A percentile compares a stretch with the other conserved stretches of the same genome.
Evolutionary conservation across 2,329 filamentous ascomycete genomes (phyloP).

Genomic region (Neofusicoccum umdonicola): DNA sequence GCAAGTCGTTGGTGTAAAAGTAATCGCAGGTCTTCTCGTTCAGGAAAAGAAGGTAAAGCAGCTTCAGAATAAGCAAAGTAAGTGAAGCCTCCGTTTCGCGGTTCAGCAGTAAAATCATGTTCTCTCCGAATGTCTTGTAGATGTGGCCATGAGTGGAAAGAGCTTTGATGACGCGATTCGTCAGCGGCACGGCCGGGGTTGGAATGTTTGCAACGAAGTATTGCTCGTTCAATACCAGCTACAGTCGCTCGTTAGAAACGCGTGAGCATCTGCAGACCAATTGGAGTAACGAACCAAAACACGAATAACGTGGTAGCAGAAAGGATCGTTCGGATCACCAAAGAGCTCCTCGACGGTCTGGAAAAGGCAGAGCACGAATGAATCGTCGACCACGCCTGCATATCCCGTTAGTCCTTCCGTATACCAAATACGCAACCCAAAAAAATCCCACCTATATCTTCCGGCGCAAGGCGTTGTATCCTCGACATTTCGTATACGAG

Average conservation of each 20-base stretch:
- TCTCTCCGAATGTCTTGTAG: constrained; percentile 96
- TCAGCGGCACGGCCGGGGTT: constrained; percentile 55
- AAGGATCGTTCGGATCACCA: constrained; percentile 85
- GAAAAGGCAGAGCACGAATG: constrained; percentile 80
- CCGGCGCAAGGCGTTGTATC: constrained; percentile 74
- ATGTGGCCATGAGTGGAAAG: constrained; percentile 75
- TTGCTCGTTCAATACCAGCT: constrained; percentile 96
- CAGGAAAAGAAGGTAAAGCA: constrained; percentile 92
- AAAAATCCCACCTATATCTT: constrained; percentile 67
- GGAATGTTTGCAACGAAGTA: constrained; percentile 77
- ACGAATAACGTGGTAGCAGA: constrained; percentile 91
- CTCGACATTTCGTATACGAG: constrained; percentile 95
- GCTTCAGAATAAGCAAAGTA: constrained; percentile 93
- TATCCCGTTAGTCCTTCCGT: constrained; percentile 18
- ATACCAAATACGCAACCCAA: no score
- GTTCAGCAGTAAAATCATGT: constrained; percentile 91
- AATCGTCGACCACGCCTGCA: constrained; percentile 61
- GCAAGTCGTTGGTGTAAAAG: constrained; percentile 96
- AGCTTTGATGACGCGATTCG: constrained; percentile 91
- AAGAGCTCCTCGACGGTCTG: constrained; percentile 84
- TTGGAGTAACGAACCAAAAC: constrained; percentile 65
- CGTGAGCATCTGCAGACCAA: constrained; percentile 18
- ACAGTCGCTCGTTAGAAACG: constrained; percentile 16
- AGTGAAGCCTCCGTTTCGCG: constrained; percentile 89
- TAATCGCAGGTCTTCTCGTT: constrained; percentile 91